Conservation (phyloP, 345 rosid genomes). For the Citropsis articulata region DNA sequence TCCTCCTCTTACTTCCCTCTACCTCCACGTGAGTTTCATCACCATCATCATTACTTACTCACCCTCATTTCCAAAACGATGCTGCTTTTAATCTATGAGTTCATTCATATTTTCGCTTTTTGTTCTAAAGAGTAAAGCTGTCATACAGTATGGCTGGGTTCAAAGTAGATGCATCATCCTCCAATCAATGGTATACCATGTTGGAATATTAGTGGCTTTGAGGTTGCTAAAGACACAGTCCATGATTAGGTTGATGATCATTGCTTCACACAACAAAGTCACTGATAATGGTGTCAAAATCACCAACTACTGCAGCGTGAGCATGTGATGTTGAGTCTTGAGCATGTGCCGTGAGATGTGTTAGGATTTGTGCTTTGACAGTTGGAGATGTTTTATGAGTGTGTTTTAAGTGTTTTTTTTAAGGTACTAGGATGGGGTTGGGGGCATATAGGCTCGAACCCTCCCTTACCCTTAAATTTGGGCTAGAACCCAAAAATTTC, state of each 20-base stretch:
- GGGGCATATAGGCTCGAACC: accelerated
- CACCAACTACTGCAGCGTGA: slow-evolving; percentile 62
- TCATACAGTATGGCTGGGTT: slow-evolving; percentile 84
- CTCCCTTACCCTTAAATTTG: no score
- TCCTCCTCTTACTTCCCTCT: slow-evolving; percentile 46
- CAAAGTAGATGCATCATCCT: slow-evolving; percentile 72
- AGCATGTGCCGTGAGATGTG: no score
- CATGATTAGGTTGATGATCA: slow-evolving; percentile 78
- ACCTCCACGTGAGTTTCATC: slow-evolving; percentile 34
- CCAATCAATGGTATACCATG: slow-evolving; percentile 63
- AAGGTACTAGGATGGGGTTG: no score
- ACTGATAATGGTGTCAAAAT: slow-evolving; percentile 83
- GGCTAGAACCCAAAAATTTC: accelerated
- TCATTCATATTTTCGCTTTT: not conserved
- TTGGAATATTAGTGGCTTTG: slow-evolving; percentile 76
- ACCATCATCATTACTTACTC: no score
- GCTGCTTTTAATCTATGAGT: not conserved
- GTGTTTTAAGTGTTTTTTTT: no score
- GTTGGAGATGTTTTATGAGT: no score
- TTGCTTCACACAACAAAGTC: slow-evolving; percentile 83
- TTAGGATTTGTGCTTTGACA: no score
- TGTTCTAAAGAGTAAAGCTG: slow-evolving; percentile 43
- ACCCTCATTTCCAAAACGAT: not conserved
- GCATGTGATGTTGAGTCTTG: slow-evolving; percentile 30
- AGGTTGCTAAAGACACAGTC: slow-evolving; percentile 63